Percentiles rank a stretch among this genome's conserved stretches.
Evolutionary conservation across 495 filamentous ascomycete species (phyloP).

Genomic region (Apodospora peruviana): DNA sequence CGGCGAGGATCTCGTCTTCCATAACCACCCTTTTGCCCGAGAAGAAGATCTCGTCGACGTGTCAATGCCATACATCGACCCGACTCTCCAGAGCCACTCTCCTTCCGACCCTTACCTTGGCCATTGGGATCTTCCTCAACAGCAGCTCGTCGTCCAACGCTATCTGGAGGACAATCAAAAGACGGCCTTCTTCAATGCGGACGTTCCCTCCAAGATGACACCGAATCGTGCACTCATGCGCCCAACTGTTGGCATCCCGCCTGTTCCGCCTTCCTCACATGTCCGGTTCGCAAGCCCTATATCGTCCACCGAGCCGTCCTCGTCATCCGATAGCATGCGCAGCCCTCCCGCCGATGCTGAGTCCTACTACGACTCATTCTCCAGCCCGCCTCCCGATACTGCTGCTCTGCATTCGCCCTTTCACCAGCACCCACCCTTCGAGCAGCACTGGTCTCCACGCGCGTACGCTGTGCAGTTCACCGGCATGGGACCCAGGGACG

Average conservation of each 20-base stretch:
- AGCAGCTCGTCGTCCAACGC: conserved; percentile 13
- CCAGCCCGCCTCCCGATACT: conserved; percentile 28
- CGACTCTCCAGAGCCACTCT: conserved; percentile 12
- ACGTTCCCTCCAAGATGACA: conserved; percentile 1
- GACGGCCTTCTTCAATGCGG: conserved; percentile 19
- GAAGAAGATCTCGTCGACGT: conserved; percentile 3
- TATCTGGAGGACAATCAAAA: conserved; percentile 24
- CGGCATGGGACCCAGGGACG: conserved; percentile 14
- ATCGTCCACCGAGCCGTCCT: conserved; percentile 26
- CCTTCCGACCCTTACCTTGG: background rate
- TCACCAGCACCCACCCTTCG: conserved; percentile 7
- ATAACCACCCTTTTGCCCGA: background rate
- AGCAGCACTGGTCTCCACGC: conserved; percentile 16
- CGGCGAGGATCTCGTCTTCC: conserved; percentile 8
- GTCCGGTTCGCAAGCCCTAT: conserved; percentile 27
- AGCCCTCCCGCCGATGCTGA: conserved; percentile 36
- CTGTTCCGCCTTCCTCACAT: conserved; percentile 18
- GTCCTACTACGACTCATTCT: conserved; percentile 25
- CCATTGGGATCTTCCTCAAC: conserved; percentile 9
- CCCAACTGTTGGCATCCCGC: conserved; percentile 10
- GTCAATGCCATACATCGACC: conserved; percentile 15
- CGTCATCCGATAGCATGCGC: conserved; percentile 28
- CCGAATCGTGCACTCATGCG: conserved; percentile 13
- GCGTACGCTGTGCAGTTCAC: conserved; percentile 20
- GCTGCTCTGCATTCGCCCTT: conserved; percentile 20